Evolutionary conservation across 78 protist species (phyloP), one percentile per base, ranked within the genome.

Genomic region (Dictyostelium capitatum): DNA sequence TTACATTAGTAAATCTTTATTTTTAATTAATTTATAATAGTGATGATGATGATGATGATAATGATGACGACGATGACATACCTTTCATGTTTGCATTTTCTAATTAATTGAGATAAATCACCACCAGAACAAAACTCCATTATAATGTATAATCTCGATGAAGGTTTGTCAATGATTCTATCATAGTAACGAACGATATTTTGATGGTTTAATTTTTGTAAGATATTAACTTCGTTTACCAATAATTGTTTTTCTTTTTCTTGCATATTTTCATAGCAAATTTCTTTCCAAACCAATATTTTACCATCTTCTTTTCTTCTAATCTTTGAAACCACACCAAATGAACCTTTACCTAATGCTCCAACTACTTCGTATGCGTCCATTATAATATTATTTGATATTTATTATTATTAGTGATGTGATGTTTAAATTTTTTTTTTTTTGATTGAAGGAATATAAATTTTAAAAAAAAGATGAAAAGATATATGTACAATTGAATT

Each of bases 51-150:
- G 8, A n/a, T n/a, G 10, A 57, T 67, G 11, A 5, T 46, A 80
- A 30, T 48, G 28, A n/a, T n/a, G n/a, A n/a, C n/a, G n/a, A n/a
- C n/a, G n/a, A n/a, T n/a, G n/a, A n/a, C n/a, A 67, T 83, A 82
- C 94, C 80, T 20, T 14, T 75, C 92, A 20, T 59, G 11, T 57
- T 59, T 81, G 89, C 94, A 87, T 64, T 87, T 89, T 32, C 48
- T 48, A 67, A 97, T 96, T 19, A 92, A 23, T 6, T 65, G 46
- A 6, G 96, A 87, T 1, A 98, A 95, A 81, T 98, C 99, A 32
- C 99, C 99, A 48, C 98, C 97, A 17, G 95, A 96, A 89, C 99
- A 98, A 69, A 25, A 97, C 83, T 98, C 99, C 96, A 97, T 97
- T 41, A 97, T 82, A 59, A 98, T 96, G 83, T 92, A 96, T 46